Conservation (phyloP, 768 basidiomycete species). For the Candolleomyces efflorescens region DNA sequence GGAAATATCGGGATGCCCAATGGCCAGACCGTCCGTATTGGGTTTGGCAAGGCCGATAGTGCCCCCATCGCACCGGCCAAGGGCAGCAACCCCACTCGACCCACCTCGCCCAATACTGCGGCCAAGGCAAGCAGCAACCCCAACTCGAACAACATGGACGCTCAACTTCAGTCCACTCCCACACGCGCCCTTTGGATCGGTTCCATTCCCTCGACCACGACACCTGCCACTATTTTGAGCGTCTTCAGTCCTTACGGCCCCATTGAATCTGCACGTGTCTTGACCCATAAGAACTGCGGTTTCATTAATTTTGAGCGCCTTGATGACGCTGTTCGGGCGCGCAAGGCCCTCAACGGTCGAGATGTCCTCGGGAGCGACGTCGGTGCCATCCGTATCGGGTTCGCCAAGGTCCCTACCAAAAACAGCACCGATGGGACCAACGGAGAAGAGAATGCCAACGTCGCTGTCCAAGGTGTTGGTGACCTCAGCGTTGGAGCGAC, state of each 20-base stretch:
- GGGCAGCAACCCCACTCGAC: constrained; percentile 48
- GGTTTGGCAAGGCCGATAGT: constrained; percentile 97
- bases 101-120: constrained; percentile 55
- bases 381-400: constrained; percentile 95
- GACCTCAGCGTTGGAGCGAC: constrained; percentile 85
- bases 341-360: constrained; percentile 92
- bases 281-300: constrained; percentile 97
- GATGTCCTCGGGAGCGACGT: constrained; percentile 96
- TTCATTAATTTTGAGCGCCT: constrained; percentile 97
- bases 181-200: constrained; percentile 98
- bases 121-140: constrained; percentile 45
- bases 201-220: constrained; percentile 92
- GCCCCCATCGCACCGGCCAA: constrained; percentile 90
- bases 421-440: constrained; percentile 63
- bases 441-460: constrained; percentile 58
- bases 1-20: constrained; percentile 94
- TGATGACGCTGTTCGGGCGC: constrained; percentile 93
- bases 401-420: constrained; percentile 94
- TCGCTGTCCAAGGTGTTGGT: constrained; percentile 77
- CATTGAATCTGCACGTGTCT: constrained; percentile 92
- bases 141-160: constrained; percentile 68
- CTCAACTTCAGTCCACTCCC: constrained; percentile 85
- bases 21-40: constrained; percentile 94
- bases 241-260: constrained; percentile 98
- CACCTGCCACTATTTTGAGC: constrained; percentile 89